Percentiles rank a stretch among this genome's conserved stretches.
phyloP scores from a whole-genome alignment of 768 basidiomycete species.

The Zangia roseola region DNA sequence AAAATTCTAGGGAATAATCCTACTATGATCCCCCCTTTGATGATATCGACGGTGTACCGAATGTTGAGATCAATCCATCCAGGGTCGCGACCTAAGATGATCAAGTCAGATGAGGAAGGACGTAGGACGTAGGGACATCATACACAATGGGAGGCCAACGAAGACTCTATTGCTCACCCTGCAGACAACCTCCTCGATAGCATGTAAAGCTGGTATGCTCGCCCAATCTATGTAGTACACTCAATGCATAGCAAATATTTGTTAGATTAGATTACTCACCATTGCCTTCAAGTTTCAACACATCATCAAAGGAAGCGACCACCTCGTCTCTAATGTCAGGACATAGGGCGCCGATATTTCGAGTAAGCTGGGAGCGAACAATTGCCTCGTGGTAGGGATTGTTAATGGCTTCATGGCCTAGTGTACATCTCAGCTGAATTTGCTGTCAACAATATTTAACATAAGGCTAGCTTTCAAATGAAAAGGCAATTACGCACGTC shows the following conservation, averaged over 20 bases:
- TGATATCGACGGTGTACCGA: slow-evolving; percentile 30
- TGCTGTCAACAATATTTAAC: slow-evolving; percentile 22
- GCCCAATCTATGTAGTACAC: slow-evolving; percentile 36
- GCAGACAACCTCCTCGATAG: slow-evolving; percentile 37
- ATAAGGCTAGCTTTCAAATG: neutral
- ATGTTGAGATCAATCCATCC: slow-evolving; percentile 33
- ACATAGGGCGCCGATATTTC: slow-evolving; percentile 39
- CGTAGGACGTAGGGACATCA: neutral
- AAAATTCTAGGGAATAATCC: slow-evolving; percentile 32
- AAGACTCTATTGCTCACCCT: slow-evolving; percentile 45
- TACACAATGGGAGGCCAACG: slow-evolving; percentile 48
- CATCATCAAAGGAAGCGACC: slow-evolving; percentile 36
- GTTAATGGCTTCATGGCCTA: slow-evolving; percentile 31
- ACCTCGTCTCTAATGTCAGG: slow-evolving; percentile 45
- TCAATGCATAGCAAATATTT: neutral
- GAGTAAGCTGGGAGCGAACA: slow-evolving; percentile 32
- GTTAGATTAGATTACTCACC: slow-evolving; percentile 1
- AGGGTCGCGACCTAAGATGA: slow-evolving; percentile 36
- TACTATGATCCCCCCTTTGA: slow-evolving; percentile 21
- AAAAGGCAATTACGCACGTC: slow-evolving; percentile 30
- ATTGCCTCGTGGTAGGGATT: slow-evolving; percentile 32
- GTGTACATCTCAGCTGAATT: slow-evolving; percentile 37
- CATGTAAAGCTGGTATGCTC: slow-evolving; percentile 25
- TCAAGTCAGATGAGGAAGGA: neutral
- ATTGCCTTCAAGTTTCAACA: slow-evolving; percentile 24